A percentile compares a stretch with the other conserved stretches of the same genome.
Conservation (phyloP, 345 rosid species). For the Cochlearia excelsa region DNA sequence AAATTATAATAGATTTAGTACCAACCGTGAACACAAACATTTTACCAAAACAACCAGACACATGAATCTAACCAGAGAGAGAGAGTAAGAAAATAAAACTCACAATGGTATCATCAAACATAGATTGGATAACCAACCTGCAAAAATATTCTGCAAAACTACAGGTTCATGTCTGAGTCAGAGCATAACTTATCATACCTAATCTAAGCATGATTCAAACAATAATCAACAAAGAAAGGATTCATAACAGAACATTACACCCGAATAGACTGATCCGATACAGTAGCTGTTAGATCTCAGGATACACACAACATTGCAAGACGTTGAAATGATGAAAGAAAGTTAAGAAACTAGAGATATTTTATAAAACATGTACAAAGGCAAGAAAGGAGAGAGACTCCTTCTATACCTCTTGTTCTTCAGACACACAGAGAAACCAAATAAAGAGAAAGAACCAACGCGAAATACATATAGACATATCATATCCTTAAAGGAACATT, state of each 20-base stretch:
- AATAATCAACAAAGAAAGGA: conserved; percentile 6
- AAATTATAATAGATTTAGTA: conserved; percentile 10
- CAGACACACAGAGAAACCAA: conserved; percentile 9
- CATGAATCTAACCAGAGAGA: conserved; percentile 11
- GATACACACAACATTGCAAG: not conserved
- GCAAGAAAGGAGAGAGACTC: too few relatives aligned
- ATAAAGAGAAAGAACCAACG: conserved; percentile 22
- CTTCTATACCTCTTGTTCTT: conserved; percentile 16
- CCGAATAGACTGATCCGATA: not conserved
- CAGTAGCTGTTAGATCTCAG: too few relatives aligned
- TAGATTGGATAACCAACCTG: conserved; percentile 17
- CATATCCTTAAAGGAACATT: not conserved
- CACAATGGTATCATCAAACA: conserved; percentile 10
- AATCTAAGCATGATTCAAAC: conserved; percentile 15
- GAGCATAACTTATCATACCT: conserved; percentile 4
- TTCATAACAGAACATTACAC: conserved; percentile 2
- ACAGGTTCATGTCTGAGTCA: conserved; percentile 13
- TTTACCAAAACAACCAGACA: not conserved
- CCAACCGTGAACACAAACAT: conserved; percentile 3
- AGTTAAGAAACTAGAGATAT: not conserved
- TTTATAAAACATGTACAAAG: not conserved
- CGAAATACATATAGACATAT: conserved; percentile 13
- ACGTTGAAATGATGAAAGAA: not conserved
- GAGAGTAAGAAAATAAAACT: conserved; percentile 11
- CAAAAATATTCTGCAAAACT: conserved; percentile 10